Evolutionary conservation across 805 yeast species (phyloP), one percentile per base, ranked within the genome.

Genomic region (Cephaloascus albidus): DNA sequence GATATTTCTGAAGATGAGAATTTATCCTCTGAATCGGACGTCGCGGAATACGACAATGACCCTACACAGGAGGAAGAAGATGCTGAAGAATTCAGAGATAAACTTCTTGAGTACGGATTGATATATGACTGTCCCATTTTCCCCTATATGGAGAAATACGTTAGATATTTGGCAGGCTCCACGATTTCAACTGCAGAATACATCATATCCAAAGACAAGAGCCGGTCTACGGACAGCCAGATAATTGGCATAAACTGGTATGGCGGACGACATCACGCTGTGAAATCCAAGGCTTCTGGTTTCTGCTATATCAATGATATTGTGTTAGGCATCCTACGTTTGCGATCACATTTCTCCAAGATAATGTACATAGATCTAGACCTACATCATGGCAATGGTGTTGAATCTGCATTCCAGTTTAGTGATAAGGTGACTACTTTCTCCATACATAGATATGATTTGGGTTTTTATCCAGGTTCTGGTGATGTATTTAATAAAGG

Each of bases 361-460:
- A 62, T 84, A 1, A 59, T 78, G 49, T 84, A 84, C 48, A 53
- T 84, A 3, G 94, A 84, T 54, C 55, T 84, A 4, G 94, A 84
- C 54, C 54, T 84, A 5, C 94, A 84, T 53, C 89, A 83, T 55
- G 89, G 90, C 0, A 89, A 84, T 54, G 94, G 88, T 0, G 90
- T 84, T 4, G 81, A 80, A 38, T 60, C 63, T 2, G 86, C 87
- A 1, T 83, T 81, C 56, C 58, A 65, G 43, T 66, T 59, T 43
- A 72, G 82, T 1, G 62, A 66, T 32, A 70, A 68, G 26, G 83
- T 84, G 0, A 54, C 72, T 38, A 78, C 85, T 1, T 60, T 80
- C 17, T 81, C 88, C 1, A 43, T 82, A 2, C 94, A 84, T 55
- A 51, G 84, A 23, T 64, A 57, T 44, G 90, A 79, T 40, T 40